Base-by-base conservation (phyloP, 2,329 filamentous ascomycete species). In the Setomelanomma holmii region DNA sequence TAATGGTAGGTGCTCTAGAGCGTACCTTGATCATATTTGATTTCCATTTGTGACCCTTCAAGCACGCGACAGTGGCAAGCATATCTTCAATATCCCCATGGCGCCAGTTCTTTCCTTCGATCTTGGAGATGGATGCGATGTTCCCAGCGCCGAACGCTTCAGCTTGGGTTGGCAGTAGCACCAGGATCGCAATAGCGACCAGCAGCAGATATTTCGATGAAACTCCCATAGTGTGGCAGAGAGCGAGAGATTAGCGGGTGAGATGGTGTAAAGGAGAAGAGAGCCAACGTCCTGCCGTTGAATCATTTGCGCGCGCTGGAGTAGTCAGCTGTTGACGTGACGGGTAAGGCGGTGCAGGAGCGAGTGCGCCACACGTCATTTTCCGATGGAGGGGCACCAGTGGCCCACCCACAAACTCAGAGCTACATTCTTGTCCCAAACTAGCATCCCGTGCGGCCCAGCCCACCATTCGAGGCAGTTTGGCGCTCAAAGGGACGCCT, bases 41-140 rank as follows among this genome's bases (percentile, higher is more conserved):
- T 50, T 71, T 75, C 72, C 72, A 79, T 45, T 79, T 73, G 57
- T 78, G 64, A 33, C 75, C 73, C 19, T 66, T 70, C 49, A 79
- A 61, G 60, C 76, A 80, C 10, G 79, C 78, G 36, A 80, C 78
- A 5, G 76, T 78, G 40, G 77, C 77, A 43, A 82, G 77, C 66
- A 80, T 76, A 54, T 82, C 79, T 60, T 82, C 79, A 49, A 82
- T 81, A 59, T 82, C 79, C 51, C 79, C 79, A 78, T 82, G 79
- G 42, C 79, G 76, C 78, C 78, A 82, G 63, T 82, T 82, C 53
- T 78, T 71, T 6, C 79, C 79, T 61, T 82, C 71, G 19, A 74
- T 66, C 38, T 71, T 73, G 1, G 69, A 72, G 42, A 74, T 73
- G 11, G 66, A 71, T 12, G 71, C 70, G 41, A 74, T 74, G 58